A percentile compares a stretch with the other conserved stretches of the same genome.
These are phyloP conservation scores for Penicillium samsonianum DNA, from an alignment of 495 filamentous ascomycete species.

Conservation along the genomic window DNA sequence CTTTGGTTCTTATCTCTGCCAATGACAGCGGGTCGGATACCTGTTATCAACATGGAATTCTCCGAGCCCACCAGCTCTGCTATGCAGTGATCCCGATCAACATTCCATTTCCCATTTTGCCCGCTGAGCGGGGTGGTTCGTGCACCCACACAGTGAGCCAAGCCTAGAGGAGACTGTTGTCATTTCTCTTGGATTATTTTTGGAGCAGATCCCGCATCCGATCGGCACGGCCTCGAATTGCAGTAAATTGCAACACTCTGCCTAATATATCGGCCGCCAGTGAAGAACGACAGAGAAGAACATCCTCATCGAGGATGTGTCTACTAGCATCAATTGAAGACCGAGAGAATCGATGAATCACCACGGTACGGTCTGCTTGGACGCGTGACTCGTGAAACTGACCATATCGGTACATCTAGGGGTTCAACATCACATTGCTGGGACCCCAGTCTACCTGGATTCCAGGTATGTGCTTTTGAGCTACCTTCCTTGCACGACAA, in stretches of 20 bases:
- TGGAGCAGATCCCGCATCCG: not conserved
- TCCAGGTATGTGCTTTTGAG: slow-evolving; percentile 16
- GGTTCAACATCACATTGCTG: slow-evolving; percentile 20
- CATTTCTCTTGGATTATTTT: not conserved
- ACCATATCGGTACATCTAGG: slow-evolving; percentile 15
- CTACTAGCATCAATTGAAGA: not conserved
- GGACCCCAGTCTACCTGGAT: slow-evolving; percentile 13
- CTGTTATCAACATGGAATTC: not conserved
- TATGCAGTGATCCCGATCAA: slow-evolving; percentile 14
- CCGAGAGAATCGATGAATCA: not conserved
- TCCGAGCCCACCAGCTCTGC: slow-evolving; percentile 3
- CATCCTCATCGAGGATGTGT: not conserved
- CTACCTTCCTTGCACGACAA: slow-evolving; percentile 2
- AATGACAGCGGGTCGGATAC: slow-evolving; percentile 1
- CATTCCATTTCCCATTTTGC: slow-evolving; percentile 19
- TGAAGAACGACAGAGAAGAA: not conserved
- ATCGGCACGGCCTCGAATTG: not conserved
- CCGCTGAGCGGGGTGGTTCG: not conserved
- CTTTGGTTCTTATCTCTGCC: not conserved
- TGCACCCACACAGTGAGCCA: not conserved
- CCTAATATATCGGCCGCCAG: not conserved
- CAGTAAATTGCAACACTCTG: not conserved
- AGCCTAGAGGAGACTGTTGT: not conserved
- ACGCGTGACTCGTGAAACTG: slow-evolving; percentile 1
- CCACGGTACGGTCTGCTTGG: not conserved